Conservation (phyloP, 306 rosid species). For the Cucumis sativus region DNA sequence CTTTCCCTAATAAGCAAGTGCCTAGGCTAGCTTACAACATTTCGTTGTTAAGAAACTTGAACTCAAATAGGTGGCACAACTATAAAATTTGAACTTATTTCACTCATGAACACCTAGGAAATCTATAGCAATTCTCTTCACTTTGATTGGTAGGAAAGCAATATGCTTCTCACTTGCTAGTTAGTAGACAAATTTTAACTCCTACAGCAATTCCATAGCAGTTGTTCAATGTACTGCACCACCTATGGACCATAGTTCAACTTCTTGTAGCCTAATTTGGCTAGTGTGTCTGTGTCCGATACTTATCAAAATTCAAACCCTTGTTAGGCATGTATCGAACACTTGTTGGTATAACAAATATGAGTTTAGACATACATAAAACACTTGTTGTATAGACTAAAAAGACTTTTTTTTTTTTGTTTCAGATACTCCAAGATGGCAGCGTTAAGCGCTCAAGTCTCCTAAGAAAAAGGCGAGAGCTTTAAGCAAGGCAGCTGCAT, state of each 20-base stretch:
- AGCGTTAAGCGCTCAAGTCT: too few relatives aligned
- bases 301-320: too few relatives aligned
- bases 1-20: neutral
- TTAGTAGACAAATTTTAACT: neutral
- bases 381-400: too few relatives aligned
- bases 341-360: too few relatives aligned
- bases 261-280: neutral
- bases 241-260: neutral
- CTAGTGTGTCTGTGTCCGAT: too few relatives aligned
- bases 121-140: neutral
- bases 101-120: neutral
- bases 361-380: too few relatives aligned
- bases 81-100: neutral
- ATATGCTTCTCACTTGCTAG: neutral
- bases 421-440: too few relatives aligned
- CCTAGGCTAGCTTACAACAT: neutral
- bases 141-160: neutral
- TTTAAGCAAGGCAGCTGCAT: too few relatives aligned
- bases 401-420: too few relatives aligned
- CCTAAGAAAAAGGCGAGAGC: too few relatives aligned
- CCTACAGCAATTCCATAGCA: neutral
- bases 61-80: neutral
- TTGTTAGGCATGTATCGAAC: too few relatives aligned
- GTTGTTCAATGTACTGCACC: neutral
- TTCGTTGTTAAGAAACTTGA: neutral